These are phyloP conservation scores for Santalum album DNA, from an alignment of 164 flowering plant genomes.

Conservation along the genomic window DNA sequence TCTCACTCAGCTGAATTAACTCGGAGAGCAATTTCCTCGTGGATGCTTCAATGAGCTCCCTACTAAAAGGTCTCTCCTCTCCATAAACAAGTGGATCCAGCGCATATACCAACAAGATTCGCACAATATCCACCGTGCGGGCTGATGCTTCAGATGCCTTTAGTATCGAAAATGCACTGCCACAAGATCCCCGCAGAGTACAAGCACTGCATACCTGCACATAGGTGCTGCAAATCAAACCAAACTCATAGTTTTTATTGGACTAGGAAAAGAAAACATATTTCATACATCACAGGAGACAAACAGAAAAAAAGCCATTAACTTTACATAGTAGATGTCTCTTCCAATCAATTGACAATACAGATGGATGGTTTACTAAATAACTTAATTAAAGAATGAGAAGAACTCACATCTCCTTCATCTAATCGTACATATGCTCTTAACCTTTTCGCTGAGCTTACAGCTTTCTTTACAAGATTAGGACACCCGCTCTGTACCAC, in stretches of 20 bases:
- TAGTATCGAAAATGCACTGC: constrained; percentile 62
- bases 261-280: too few relatives aligned
- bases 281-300: too few relatives aligned
- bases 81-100: constrained; percentile 57
- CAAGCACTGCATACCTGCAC: constrained; percentile 79
- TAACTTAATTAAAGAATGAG: not conserved
- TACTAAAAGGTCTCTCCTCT: constrained; percentile 38
- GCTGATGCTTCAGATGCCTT: constrained; percentile 62
- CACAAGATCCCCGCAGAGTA: constrained; percentile 81
- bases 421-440: constrained; percentile 58
- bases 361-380: too few relatives aligned
- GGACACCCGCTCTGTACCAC: constrained; percentile 85
- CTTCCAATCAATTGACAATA: not conserved
- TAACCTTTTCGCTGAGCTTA: constrained; percentile 80
- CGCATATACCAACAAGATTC: constrained; percentile 61
- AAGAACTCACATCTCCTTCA: constrained; percentile 76
- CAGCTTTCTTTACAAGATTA: constrained; percentile 62
- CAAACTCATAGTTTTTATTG: too few relatives aligned
- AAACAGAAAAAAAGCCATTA: too few relatives aligned
- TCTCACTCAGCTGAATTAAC: constrained; percentile 60
- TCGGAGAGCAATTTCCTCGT: constrained; percentile 59
- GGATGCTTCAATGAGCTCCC: constrained; percentile 49
- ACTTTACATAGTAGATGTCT: too few relatives aligned
- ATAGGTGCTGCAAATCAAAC: not conserved
- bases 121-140: constrained; percentile 81